Evolutionary conservation across 495 filamentous ascomycete genomes (phyloP), one percentile per base, ranked within the genome.

Genomic region (Recurvomyces mirabilis): DNA sequence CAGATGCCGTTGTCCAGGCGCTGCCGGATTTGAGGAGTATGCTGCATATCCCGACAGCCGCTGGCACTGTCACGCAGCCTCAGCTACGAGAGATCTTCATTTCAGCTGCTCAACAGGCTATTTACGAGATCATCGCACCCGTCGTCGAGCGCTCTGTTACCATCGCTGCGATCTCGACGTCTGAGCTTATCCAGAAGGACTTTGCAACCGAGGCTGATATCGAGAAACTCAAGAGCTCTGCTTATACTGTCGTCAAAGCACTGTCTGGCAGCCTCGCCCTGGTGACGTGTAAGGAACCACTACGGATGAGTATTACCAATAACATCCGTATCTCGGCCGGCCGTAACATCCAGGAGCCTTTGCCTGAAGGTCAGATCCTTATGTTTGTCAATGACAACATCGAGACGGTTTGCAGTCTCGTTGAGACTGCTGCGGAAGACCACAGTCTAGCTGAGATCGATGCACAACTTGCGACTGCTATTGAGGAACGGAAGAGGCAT

Each of bases 381-480:
- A 93, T 96, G 82, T 95, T 93, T 60, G 88, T 96, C 47, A 96
- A 96, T 58, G 91, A 94, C 43, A 99, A 99, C 61, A 70, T 96
- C 22, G 91, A 99, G 51, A 73, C 82, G 37, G 87, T 91, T 32
- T 96, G 91, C 57, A 80, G 74, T 39, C 80, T 93, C 46, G 87
- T 99, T 21, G 91, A 96, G 61, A 83, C 87, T 55, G 87, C 87
- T 25, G 93, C 91, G 9, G 89, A 95, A 59, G 82, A 91, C 52
- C 86, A 87, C 41, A 87, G 89, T 11, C 68, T 94, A 24, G 82
- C 84, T 12, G 89, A 96, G 60, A 94, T 99, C 48, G 88, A 96
- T 55, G 82, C 87, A 43, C 80, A 91, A 55, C 82, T 99, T 44
- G 81, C 85, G 52, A 61, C 62, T 12, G 81, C 86, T 45, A 64